Conservation (phyloP, 2,329 filamentous ascomycete genomes). For the Aspergillus ochraceoroseus region DNA sequence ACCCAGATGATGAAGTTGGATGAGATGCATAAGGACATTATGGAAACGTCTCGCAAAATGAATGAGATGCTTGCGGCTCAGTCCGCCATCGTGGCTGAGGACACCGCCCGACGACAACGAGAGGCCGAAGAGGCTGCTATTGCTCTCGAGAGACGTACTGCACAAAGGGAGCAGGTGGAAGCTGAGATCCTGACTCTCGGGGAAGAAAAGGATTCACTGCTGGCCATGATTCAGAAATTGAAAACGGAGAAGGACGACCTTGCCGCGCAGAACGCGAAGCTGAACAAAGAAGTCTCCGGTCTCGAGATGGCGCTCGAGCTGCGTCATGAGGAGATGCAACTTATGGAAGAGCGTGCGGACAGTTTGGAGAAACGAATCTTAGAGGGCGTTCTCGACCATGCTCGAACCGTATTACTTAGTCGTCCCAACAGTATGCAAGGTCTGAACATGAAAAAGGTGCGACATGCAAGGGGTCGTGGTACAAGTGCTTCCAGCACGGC, state of each 20-base stretch:
- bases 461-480: slow-evolving; percentile 40
- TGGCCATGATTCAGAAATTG: slow-evolving; percentile 50
- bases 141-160: slow-evolving; percentile 69
- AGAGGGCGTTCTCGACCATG: slow-evolving; percentile 94
- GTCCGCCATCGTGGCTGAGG: slow-evolving; percentile 57
- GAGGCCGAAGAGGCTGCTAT: slow-evolving; percentile 74
- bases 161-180: slow-evolving; percentile 61
- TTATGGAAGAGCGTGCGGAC: slow-evolving; percentile 87
- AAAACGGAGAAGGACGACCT: slow-evolving; percentile 60
- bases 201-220: slow-evolving; percentile 60
- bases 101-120: slow-evolving; percentile 72
- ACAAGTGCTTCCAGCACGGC: slow-evolving; percentile 34
- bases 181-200: slow-evolving; percentile 48
- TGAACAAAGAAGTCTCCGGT: slow-evolving; percentile 81
- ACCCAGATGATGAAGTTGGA: slow-evolving; percentile 77
- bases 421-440: slow-evolving; percentile 53
- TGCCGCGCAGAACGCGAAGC: slow-evolving; percentile 68
- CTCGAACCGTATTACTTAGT: slow-evolving; percentile 73
- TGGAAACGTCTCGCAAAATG: slow-evolving; percentile 76
- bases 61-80: slow-evolving; percentile 58
- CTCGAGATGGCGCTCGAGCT: slow-evolving; percentile 86
- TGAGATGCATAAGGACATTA: slow-evolving; percentile 81
- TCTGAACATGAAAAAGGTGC: slow-evolving; percentile 51
- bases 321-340: slow-evolving; percentile 80
- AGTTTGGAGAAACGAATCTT: slow-evolving; percentile 85